Base-by-base conservation (phyloP, 2,329 filamentous ascomycete species). In the Byssochlamys sp. region DNA sequence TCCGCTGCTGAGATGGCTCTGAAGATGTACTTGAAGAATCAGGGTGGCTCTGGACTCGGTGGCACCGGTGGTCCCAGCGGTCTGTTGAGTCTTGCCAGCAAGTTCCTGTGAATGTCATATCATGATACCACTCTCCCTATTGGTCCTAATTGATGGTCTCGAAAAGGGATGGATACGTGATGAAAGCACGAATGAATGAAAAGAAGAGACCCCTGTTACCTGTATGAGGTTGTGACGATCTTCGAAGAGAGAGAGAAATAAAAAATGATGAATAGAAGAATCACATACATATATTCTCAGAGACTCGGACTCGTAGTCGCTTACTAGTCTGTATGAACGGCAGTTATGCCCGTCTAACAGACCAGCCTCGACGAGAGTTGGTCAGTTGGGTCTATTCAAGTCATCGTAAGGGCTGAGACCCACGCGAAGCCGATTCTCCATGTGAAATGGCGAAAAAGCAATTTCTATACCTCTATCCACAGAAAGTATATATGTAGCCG, bases 11-110 rank as follows among this genome's bases (percentile, higher is more conserved):
- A 95, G 80, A 87, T 89, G 82, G 91, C 91, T 2, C 73, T 96
- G 66, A 91, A 95, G 82, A 88, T 96, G 84, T 96, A 91, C 73
- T 77, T 95, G 78, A 91, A 95, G 82, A 84, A 82, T 65, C 81
- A 90, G 70, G 81, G 81, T 24, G 73, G 79, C 61, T 45, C 39
- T 19, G 76, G 78, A 35, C 71, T 75, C n/a, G 67, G 73, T 25
- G 73, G 74, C 1, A 72, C 73, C n/a, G 75, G 76, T 49, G 76
- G 76, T 52, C 67, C 77, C 12, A 72, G 78, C 60, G 80, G 82
- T 1, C 66, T 87, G 58, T 78, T 85, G 75, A 73, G 74, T 56
- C 63, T 85, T 68, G 84, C 84, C 7, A 80, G 79, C 69, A 86
- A 86, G 73, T 86, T 87, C 69, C 62, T 85, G n/a, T 45, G 39